These are phyloP conservation scores for Parsonsia alboflavescens DNA, from an alignment of 257 asterid species.

Conservation along the genomic window DNA sequence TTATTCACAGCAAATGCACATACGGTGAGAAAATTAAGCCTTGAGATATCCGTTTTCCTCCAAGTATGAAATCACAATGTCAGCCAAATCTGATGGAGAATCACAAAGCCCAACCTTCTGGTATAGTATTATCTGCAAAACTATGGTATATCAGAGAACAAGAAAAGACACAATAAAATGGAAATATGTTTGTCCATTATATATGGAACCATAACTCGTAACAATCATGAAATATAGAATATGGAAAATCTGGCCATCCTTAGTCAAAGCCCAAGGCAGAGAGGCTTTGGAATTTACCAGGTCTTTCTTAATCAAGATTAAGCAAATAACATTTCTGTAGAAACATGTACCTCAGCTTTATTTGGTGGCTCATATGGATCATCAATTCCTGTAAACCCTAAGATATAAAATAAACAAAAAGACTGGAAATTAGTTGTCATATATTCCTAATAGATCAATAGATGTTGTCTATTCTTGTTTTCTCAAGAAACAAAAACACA, in stretches of 20 bases:
- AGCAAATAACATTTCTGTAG: slow-evolving; percentile 4
- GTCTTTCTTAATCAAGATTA: slow-evolving; percentile 10
- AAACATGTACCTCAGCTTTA: slow-evolving; percentile 63
- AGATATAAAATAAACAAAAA: slow-evolving; percentile 13
- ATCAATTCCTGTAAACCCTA: slow-evolving; percentile 94
- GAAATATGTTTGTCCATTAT: neutral
- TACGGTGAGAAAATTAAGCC: slow-evolving; percentile 35
- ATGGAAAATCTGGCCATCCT: neutral
- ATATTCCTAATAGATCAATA: neutral
- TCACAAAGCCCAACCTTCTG: slow-evolving; percentile 53
- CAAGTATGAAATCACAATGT: slow-evolving; percentile 58
- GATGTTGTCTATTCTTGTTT: neutral
- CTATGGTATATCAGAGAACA: neutral
- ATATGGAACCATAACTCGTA: no score
- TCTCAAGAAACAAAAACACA: neutral
- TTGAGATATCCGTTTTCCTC: slow-evolving; percentile 64
- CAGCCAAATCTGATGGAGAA: slow-evolving; percentile 70
- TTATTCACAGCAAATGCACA: slow-evolving; percentile 14
- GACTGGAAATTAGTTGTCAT: neutral
- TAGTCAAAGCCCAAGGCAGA: neutral
- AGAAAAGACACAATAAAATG: neutral
- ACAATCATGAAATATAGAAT: no score
- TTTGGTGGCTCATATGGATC: slow-evolving; percentile 94
- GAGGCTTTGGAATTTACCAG: neutral
- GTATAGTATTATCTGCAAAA: slow-evolving; percentile 67